A percentile compares a stretch with the other conserved stretches of the same genome.
Evolutionary conservation across 1,284 basidiomycete genomes (phyloP).

Genomic region (Cutaneotrichosporon sp.): DNA sequence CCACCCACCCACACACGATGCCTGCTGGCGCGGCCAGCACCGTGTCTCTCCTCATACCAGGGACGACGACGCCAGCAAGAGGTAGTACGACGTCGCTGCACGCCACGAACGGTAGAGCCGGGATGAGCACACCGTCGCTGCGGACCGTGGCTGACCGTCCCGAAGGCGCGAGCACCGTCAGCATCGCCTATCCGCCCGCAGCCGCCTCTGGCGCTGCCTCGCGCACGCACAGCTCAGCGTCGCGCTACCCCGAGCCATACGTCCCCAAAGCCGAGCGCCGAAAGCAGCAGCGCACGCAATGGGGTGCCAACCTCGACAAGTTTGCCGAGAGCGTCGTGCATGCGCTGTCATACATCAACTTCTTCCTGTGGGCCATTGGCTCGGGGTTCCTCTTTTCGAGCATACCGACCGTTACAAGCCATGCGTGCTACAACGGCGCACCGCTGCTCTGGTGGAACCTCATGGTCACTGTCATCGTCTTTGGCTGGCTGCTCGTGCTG

Average conservation of each 20-base stretch:
- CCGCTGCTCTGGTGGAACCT: slow-evolving; percentile 39
- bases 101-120: too few relatives aligned
- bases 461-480: slow-evolving; percentile 27
- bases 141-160: background rate
- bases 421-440: slow-evolving; percentile 28
- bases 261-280: background rate
- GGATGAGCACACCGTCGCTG: too few relatives aligned
- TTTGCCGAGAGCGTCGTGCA: background rate
- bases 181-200: background rate
- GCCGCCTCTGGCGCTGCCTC: background rate
- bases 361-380: background rate
- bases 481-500: slow-evolving; percentile 12
- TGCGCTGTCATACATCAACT: background rate
- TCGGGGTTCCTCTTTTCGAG: slow-evolving; percentile 35
- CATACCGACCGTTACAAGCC: background rate
- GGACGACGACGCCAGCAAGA: too few relatives aligned
- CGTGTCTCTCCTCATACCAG: background rate
- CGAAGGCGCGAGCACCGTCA: background rate
- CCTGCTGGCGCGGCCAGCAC: background rate
- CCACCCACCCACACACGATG: background rate
- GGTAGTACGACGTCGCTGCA: too few relatives aligned
- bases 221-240: background rate
- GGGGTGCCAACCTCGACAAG: background rate
- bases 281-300: background rate
- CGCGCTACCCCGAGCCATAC: background rate